These are phyloP conservation scores for Stemphylium beticola DNA, from an alignment of 2,329 filamentous ascomycete species.

Conservation along the genomic window DNA sequence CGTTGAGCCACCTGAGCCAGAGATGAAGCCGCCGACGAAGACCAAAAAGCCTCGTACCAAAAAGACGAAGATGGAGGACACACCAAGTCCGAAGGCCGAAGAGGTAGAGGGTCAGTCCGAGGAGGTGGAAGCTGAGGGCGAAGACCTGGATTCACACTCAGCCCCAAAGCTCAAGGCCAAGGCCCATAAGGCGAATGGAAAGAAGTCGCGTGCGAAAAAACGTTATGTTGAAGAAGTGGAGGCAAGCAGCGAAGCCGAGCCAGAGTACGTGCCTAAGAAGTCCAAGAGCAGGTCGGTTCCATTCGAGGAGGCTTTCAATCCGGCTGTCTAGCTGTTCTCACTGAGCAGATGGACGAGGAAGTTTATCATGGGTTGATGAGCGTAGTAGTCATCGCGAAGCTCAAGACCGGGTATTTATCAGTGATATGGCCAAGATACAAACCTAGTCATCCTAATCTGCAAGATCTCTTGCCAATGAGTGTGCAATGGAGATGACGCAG, in stretches of 20 bases:
- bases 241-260: slow-evolving; percentile 5
- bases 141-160: not conserved
- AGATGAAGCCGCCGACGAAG: slow-evolving; percentile 34
- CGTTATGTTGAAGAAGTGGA: slow-evolving; percentile 6
- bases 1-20: slow-evolving; percentile 55
- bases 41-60: slow-evolving; percentile 24
- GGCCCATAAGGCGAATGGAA: not conserved
- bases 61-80: slow-evolving; percentile 22
- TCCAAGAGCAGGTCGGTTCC: slow-evolving; percentile 14
- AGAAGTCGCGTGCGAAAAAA: slow-evolving; percentile 17
- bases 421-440: too few relatives aligned
- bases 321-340: not conserved
- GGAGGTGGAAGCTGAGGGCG: not conserved
- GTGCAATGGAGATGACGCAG: not conserved
- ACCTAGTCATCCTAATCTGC: too few relatives aligned
- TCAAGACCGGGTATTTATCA: too few relatives aligned
- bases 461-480: not conserved
- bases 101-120: not conserved
- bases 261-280: slow-evolving; percentile 21
- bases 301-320: not conserved
- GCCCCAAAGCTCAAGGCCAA: slow-evolving; percentile 7
- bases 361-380: not conserved
- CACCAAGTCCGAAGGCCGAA: not conserved
- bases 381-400: not conserved
- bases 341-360: not conserved